Evolutionary conservation across 164 flowering plant species (phyloP), one percentile per base, ranked within the genome.

Genomic region (Nelumbo lutea): DNA sequence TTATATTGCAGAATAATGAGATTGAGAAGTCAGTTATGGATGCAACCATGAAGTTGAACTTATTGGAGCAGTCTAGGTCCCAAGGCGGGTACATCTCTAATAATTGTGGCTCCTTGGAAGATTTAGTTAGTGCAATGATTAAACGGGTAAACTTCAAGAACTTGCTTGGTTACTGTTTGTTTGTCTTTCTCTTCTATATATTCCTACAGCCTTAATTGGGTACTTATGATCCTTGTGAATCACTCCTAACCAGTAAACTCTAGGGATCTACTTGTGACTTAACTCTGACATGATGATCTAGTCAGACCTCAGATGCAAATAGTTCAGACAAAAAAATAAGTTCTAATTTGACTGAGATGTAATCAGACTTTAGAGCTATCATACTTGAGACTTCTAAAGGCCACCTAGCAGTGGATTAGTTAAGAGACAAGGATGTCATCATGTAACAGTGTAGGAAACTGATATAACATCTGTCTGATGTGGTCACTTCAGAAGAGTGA

Each of bases 51-150:
- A 79, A 67, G 63, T 40, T 72, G 68, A 80, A 78, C 66, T 60
- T 68, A 6, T 13, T 72, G 65, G 80, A 70, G 47, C 83, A 74
- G 52, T 72, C 75, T 62, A 82, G 77, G 78, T 56, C 71, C 2
- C 85, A 79, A 42, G 71, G 75, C 61, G 74, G 72, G 70, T 75
- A 68, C 67, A 39, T 61, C 42, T 67, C 77, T 42, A 77, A 73
- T 73, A 73, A 42, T 61, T 69, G 73, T 69, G 83, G 83, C 15
- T 80, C 88, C 14, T 82, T 87, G 76, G 94, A 85, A 62, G 94
- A 89, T 73, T 53, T 87, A 27, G 79, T 82, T 71, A 74, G 69
- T 62, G 75, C 84, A 9, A 76, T 83, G 75, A 71, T 84, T 70
- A 84, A 79, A 77, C 79, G 69, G 86, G 90, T 85, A 80, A 70